Percentiles rank a stretch among this genome's conserved stretches.
Evolutionary conservation across 2,329 filamentous ascomycete species (phyloP).

Genomic region (Fonsecaea multimorphosa): DNA sequence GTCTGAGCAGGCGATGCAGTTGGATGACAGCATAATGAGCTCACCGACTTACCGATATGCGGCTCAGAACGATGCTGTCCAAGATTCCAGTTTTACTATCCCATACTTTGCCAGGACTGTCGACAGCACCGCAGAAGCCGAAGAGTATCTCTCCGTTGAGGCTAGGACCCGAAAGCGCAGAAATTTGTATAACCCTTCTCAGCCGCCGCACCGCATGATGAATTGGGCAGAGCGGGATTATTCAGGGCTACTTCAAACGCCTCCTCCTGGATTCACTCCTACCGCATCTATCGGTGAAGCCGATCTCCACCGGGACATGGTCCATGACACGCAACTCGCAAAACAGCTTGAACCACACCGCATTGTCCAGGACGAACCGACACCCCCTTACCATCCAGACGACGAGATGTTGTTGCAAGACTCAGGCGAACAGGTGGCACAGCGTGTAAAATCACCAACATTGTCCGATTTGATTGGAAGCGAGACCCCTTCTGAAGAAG

Average conservation of each 20-base stretch:
- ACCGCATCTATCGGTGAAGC: neutral
- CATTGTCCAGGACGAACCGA: neutral
- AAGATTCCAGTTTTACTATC: neutral
- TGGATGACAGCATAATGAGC: conserved; percentile 9
- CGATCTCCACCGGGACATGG: neutral
- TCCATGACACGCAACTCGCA: neutral
- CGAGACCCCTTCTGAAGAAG: conserved; percentile 19
- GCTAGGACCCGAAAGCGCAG: neutral
- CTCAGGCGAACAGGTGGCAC: neutral
- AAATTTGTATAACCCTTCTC: neutral
- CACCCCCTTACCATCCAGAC: neutral
- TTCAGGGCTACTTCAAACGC: neutral
- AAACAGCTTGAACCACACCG: neutral
- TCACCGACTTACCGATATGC: conserved; percentile 9
- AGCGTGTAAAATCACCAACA: conserved; percentile 3
- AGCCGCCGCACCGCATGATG: neutral
- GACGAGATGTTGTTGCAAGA: neutral
- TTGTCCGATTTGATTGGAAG: conserved; percentile 22
- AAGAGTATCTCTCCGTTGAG: neutral
- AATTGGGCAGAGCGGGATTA: neutral
- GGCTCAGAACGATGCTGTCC: neutral
- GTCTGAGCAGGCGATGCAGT: neutral
- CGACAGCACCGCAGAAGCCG: neutral
- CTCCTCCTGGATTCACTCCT: neutral
- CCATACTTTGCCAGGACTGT: neutral